Evolutionary conservation across 1,284 basidiomycete genomes (phyloP), one percentile per base, ranked within the genome.

Genomic region (Rhodotorula mucilaginosa): DNA sequence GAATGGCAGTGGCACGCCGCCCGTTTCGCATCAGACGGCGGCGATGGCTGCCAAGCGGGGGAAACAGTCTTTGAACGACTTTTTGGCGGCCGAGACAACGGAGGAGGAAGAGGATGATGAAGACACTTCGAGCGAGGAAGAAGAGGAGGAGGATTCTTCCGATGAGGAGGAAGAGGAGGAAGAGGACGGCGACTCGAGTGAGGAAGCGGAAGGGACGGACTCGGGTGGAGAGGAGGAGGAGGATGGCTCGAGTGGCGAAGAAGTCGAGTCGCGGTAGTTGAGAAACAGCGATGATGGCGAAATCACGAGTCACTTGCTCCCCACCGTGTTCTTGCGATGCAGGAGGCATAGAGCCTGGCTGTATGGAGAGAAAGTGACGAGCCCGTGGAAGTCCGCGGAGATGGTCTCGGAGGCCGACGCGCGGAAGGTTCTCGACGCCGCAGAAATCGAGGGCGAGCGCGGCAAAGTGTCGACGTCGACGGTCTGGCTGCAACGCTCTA

Each of bases 101-200:
- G 72, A 68, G n/a, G 67, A 65, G 23, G 62, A 61, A 3, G 69
- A 64, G 15, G 46, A 46, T 0, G 62, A 51, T 3, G 69, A 67
- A 52, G 51, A 60, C 16, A 51, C 19, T 44, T 80, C 78, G 5
- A 78, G 75, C 23, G 51, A 44, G 46, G 23, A n/a, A 10, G 73
- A 79, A 2, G 77, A 79, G 57, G 79, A 72, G 31, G 85, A 85
- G 80, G 84, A 80, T 23, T 72, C 23, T 15, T 31, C 56, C 39
- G 80, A 79, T 8, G 58, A 54, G 44, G 65, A 67, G 6, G 62
- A 82, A 26, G 67, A 29, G 7, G 52, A 54, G 1, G 39, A 79
- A 3, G 80, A 79, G 44, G 80, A 78, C 3, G 79, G 76, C 31
- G 79, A 78, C 7, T 77, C 77, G 23, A 70, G 77, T 1, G 77